Percentiles rank a stretch among this genome's conserved stretches.
Evolutionary conservation across 164 flowering plant genomes (phyloP).

Genomic region (Vitis cinerea): DNA sequence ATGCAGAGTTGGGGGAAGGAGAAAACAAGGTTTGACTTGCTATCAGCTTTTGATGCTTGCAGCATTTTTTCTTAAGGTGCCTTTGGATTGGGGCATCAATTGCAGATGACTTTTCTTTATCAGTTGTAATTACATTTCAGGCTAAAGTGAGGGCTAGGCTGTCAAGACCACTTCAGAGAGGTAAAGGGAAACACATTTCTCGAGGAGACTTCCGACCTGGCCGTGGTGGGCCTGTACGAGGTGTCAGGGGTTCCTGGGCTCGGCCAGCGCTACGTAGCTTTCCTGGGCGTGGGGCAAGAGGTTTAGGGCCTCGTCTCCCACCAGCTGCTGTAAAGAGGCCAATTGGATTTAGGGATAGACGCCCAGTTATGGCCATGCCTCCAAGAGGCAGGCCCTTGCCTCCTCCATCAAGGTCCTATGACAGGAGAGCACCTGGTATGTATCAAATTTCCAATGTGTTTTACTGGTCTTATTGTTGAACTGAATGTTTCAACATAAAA

Average conservation of each 20-base stretch:
- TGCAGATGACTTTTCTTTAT: neutral
- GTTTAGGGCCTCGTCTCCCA: slow-evolving; percentile 40
- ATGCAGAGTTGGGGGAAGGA: slow-evolving; percentile 90
- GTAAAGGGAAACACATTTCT: slow-evolving; percentile 58
- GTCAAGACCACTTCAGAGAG: slow-evolving; percentile 86
- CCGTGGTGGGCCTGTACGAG: slow-evolving; percentile 38
- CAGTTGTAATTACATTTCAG: slow-evolving; percentile 31
- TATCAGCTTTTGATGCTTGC: neutral
- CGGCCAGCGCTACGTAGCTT: slow-evolving; percentile 46
- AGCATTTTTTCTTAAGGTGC: neutral
- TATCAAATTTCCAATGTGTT: neutral
- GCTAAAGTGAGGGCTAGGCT: slow-evolving; percentile 91
- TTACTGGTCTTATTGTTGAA: neutral
- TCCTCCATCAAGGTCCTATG: slow-evolving; percentile 75
- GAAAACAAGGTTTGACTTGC: slow-evolving; percentile 62
- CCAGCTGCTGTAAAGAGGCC: slow-evolving; percentile 55
- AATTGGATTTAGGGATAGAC: slow-evolving; percentile 54
- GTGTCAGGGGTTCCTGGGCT: slow-evolving; percentile 59
- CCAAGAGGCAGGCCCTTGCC: slow-evolving; percentile 66
- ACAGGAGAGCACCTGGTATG: slow-evolving; percentile 76
- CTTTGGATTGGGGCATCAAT: neutral
- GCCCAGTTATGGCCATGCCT: slow-evolving; percentile 54
- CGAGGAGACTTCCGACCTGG: slow-evolving; percentile 52
- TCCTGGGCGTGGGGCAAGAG: slow-evolving; percentile 46
- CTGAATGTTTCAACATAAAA: too few relatives aligned